Evolutionary conservation across 2,329 filamentous ascomycete genomes (phyloP).

Genomic region (Claviceps quebecensis): DNA sequence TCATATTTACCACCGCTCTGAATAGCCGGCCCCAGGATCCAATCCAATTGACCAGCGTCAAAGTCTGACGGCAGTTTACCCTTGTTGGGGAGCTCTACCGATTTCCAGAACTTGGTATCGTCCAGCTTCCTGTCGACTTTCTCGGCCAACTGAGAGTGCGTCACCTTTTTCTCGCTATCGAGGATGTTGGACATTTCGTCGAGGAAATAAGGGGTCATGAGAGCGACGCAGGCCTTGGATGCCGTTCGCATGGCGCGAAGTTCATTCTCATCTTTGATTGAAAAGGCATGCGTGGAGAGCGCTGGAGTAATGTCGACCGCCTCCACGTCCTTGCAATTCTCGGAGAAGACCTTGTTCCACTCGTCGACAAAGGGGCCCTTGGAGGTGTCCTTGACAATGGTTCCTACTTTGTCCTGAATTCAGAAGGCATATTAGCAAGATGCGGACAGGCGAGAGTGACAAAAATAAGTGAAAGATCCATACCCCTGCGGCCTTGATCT

Average conservation of each 20-base stretch:
- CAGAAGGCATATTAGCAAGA: background rate
- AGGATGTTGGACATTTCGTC: constrained; percentile 96
- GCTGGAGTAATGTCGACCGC: constrained; percentile 76
- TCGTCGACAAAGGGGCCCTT: constrained; percentile 86
- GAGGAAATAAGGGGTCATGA: constrained; percentile 94
- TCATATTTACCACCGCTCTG: constrained; percentile 96
- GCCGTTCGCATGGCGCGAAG: constrained; percentile 88
- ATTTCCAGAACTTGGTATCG: constrained; percentile 86
- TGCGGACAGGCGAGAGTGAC: background rate
- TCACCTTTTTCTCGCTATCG: constrained; percentile 94
- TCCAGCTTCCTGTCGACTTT: constrained; percentile 88
- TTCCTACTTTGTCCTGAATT: constrained; percentile 70
- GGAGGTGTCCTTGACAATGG: constrained; percentile 71
- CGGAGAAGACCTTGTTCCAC: constrained; percentile 74
- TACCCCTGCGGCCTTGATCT: constrained; percentile 78
- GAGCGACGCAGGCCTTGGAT: constrained; percentile 80
- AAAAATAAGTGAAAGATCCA: constrained; percentile 21
- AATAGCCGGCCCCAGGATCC: constrained; percentile 79
- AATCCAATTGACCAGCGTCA: constrained; percentile 79
- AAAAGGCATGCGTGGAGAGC: constrained; percentile 70
- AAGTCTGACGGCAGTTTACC: constrained; percentile 76
- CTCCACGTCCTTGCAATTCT: constrained; percentile 72
- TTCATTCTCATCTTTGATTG: constrained; percentile 90
- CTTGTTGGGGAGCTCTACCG: constrained; percentile 52
- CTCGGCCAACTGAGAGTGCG: constrained; percentile 71